Percentiles rank a stretch among this genome's conserved stretches.
phyloP scores from a whole-genome alignment of 176 grass and related monocot species.

The Pontederia crassipes region DNA sequence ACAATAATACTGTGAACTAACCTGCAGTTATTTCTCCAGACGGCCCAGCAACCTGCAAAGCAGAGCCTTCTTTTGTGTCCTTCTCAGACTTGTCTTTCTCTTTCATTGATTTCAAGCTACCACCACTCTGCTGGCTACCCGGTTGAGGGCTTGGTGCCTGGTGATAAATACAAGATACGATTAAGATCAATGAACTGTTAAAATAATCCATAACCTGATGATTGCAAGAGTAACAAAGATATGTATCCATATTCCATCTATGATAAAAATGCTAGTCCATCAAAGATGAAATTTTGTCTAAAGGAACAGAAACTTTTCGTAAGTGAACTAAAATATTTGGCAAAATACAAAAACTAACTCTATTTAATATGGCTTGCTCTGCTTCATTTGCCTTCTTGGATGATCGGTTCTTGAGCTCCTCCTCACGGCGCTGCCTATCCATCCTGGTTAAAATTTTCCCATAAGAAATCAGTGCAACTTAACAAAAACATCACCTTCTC shows the following conservation, averaged over 20 bases:
- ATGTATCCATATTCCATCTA: not conserved
- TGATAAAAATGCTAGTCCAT: not conserved
- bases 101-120: slow-evolving; percentile 27
- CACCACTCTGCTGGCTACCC: slow-evolving; percentile 31
- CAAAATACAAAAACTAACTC: slow-evolving; percentile 23
- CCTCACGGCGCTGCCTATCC: slow-evolving; percentile 64
- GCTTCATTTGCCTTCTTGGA: slow-evolving; percentile 42
- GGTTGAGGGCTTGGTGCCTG: slow-evolving; percentile 65
- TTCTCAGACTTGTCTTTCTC: slow-evolving; percentile 42
- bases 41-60: slow-evolving; percentile 64
- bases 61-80: slow-evolving; percentile 49
- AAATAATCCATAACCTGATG: not conserved
- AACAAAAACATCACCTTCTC: not conserved
- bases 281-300: not conserved
- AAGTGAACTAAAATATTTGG: not conserved
- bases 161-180: slow-evolving; percentile 16
- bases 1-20: slow-evolving; percentile 13
- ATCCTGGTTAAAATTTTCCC: slow-evolving; percentile 29
- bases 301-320: not conserved
- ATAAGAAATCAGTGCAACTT: not conserved
- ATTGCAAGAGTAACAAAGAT: slow-evolving; percentile 15
- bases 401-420: slow-evolving; percentile 55
- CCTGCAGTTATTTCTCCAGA: slow-evolving; percentile 83
- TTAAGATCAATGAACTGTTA: slow-evolving; percentile 18
- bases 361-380: slow-evolving; percentile 26